Evolutionary conservation across 495 filamentous ascomycete species (phyloP), one percentile per base, ranked within the genome.

Genomic region (Penicillium parvum): DNA sequence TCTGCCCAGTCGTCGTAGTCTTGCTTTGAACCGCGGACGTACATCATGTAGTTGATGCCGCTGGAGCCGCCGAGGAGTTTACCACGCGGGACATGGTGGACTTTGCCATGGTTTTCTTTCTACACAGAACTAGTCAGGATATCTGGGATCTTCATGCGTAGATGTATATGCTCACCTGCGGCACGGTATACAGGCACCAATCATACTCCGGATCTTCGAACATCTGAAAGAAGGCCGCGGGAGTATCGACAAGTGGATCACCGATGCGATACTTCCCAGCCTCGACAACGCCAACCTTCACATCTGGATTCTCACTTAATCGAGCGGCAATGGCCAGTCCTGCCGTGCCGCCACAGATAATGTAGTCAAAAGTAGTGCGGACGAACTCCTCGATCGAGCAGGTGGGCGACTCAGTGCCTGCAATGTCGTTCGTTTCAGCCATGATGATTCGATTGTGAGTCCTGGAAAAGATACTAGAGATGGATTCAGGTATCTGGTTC

Each of bases 61-160:
- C 75, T 79, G 5, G 72, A 76, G 7, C 81, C 81, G 4, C 81
- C 81, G 0, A 83, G 58, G 28, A 71, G 60, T 47, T 77, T 78
- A 9, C 78, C 79, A 3, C 74, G 75, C 1, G 71, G 51, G 15
- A 57, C 36, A 50, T 66, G 59, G 12, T 58, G 53, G 4, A 54
- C 16, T 16, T 27, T 29, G 12, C 52, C 49, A 26, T 48, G 27
- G 29, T 66, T 58, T 2, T 23, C 52, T 23, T 44, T 26, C 62
- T 66, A 39, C 5, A 40, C 20, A n/a, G n/a, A 12, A 12, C 27
- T 27, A 9, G 27, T 29, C 23, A 28, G 21, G 12, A 4, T 4
- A 4, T 12, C 15, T 23, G 3, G n/a, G 18, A 7, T 11, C 21
- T 5, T 5, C 0, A 14, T 4, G 7, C 29, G 12, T 4, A 2